Conservation (phyloP, 1,139 yeast genomes). For the Suhomyces chickasaworum region DNA sequence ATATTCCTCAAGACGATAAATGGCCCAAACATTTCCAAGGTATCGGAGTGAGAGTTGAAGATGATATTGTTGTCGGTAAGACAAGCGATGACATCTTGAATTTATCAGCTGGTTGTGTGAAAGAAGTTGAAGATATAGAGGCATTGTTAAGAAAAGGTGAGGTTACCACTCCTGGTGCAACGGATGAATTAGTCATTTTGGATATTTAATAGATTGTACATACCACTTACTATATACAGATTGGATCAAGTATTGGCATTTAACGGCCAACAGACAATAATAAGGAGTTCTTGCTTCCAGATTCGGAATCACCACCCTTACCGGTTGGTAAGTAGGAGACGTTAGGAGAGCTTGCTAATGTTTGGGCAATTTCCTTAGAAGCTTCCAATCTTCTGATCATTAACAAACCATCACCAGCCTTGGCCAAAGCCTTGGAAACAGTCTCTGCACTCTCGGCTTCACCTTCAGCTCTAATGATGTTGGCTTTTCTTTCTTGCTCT, state of each 20-base stretch:
- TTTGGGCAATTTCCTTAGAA: constrained; percentile 89
- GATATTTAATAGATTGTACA: constrained; percentile 30
- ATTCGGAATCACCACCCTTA: constrained; percentile 30
- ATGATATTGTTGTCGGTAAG: constrained; percentile 78
- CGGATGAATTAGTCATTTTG: constrained; percentile 50
- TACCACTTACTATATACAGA: constrained; percentile 11
- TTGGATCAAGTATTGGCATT: neutral
- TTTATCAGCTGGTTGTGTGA: constrained; percentile 79
- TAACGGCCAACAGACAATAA: constrained; percentile 46
- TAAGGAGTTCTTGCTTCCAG: constrained; percentile 36
- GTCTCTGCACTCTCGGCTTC: constrained; percentile 98
- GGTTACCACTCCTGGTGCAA: constrained; percentile 50
- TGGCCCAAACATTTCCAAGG: constrained; percentile 86
- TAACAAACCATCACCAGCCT: constrained; percentile 95
- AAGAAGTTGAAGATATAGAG: constrained; percentile 82
- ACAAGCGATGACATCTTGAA: constrained; percentile 51
- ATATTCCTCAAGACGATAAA: constrained; percentile 66
- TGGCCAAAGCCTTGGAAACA: constrained; percentile 88
- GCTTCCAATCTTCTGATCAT: constrained; percentile 96
- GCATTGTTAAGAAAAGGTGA: constrained; percentile 55
- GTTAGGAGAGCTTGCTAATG: constrained; percentile 80
- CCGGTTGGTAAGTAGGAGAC: constrained; percentile 87
- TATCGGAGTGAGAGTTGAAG: constrained; percentile 94
- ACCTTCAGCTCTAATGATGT: constrained; percentile 97
- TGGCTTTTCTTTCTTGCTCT: constrained; percentile 95